Conservation (phyloP, 1,139 yeast species). For the Insectozyma bohioensis region DNA sequence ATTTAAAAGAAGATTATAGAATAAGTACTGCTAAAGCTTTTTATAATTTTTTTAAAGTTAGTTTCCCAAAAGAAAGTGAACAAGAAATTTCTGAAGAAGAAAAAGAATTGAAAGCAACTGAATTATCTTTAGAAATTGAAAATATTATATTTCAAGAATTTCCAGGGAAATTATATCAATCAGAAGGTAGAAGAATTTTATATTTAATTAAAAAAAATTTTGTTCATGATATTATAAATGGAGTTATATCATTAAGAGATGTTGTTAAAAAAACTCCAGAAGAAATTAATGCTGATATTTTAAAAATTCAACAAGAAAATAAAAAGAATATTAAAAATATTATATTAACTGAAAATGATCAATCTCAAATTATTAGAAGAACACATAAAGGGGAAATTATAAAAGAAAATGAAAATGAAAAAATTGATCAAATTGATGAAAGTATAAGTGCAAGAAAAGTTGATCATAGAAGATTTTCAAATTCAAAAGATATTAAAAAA, state of each 20-base stretch:
- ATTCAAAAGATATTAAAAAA: constrained; percentile 9
- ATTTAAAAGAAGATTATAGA: constrained; percentile 30
- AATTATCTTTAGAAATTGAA: constrained; percentile 45
- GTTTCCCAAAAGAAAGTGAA: constrained; percentile 43
- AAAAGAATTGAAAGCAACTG: constrained; percentile 28
- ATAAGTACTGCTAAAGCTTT: constrained; percentile 41
- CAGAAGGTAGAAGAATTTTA: constrained; percentile 43
- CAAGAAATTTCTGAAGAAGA: constrained; percentile 23
- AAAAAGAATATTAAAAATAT: constrained; percentile 18
- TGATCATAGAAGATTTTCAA: constrained; percentile 40
- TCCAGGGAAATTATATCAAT: constrained; percentile 34
- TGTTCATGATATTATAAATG: constrained; percentile 27
- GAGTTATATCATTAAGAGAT: constrained; percentile 27
- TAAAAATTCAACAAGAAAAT: constrained; percentile 17
- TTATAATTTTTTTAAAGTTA: constrained; percentile 36
- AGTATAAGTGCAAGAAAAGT: constrained; percentile 41
- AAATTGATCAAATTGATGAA: constrained; percentile 26
- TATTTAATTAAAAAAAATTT: constrained; percentile 36
- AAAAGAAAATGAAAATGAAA: constrained; percentile 49
- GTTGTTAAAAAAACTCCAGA: constrained; percentile 34
- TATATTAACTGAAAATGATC: constrained; percentile 56
- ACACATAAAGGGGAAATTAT: constrained; percentile 88
- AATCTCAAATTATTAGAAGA: constrained; percentile 54
- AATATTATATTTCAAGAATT: constrained; percentile 31
- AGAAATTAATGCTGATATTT: constrained; percentile 26